Evolutionary conservation across 2,329 filamentous ascomycete species (phyloP), one percentile per base, ranked within the genome.

Genomic region (Botrytis squamosa): DNA sequence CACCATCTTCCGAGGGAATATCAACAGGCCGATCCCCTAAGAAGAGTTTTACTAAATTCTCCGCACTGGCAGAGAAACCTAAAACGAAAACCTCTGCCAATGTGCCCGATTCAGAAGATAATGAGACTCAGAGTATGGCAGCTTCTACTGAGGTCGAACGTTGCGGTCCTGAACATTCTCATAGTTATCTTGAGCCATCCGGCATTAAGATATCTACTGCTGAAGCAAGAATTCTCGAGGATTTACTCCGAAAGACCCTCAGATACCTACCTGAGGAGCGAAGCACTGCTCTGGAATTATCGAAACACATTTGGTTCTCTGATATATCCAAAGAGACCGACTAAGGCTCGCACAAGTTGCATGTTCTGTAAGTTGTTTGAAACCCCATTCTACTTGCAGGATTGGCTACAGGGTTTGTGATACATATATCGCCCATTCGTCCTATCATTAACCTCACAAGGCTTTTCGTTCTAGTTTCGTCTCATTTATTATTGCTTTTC

Each of bases 1-100:
- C 71, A 22, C 72, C 74, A 4, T 75, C 76, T 12, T 77, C 76
- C 4, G 76, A 77, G 68, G 75, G 76, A 36, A 59, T 77, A 18
- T 74, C 74, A 8, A 75, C 70, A 14, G 71, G 38, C 33, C 10
- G 4, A 18, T 29, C n/a, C n/a, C 22, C 22, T 25, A n/a, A 36
- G 10, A 64, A 33, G 42, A 14, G 18, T 36, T 20, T 2, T 14
- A 36, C 33, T 8, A 38, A 8, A 29, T 29, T 55, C 3, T 4
- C 42, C 25, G 36, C 6, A 25, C 20, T 25, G 16, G 10, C n/a
- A 14, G 44, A 59, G 42, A 20, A 62, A 2, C 1, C 6, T 25
- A 4, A 33, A 25, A 16, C 10, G 3, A 16, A 44, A 25, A 3
- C 6, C 10, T 38, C 49, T 57, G 6, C 1, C 8, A 18, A 57